These are phyloP conservation scores for Lasiodiplodia hormozganensis DNA, from an alignment of 2,329 filamentous ascomycete genomes.

Conservation along the genomic window DNA sequence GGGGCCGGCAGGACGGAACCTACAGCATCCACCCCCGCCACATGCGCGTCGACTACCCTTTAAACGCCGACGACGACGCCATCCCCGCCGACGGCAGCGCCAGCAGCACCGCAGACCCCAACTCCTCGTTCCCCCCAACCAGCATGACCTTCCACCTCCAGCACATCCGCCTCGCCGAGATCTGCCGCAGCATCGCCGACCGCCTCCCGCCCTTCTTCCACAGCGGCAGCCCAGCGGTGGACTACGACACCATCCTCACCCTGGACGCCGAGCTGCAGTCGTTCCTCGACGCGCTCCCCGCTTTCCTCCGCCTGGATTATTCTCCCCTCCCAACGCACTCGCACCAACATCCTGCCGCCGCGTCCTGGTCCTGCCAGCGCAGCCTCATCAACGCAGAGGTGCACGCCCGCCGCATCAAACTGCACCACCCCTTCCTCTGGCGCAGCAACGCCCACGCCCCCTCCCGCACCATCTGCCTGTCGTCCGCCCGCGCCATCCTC, in stretches of 20 bases:
- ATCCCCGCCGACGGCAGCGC: conserved; percentile 32
- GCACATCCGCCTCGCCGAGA: conserved; percentile 29
- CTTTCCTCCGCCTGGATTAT: conserved; percentile 42
- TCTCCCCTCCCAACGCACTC: too few relatives aligned
- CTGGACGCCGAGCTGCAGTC: conserved; percentile 44
- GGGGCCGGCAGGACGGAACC: conserved; percentile 40
- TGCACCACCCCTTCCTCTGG: too few relatives aligned
- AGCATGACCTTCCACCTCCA: conserved; percentile 50
- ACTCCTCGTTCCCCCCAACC: conserved; percentile 39
- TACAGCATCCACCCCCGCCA: conserved; percentile 48
- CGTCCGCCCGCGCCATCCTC: too few relatives aligned
- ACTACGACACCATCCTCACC: conserved; percentile 42
- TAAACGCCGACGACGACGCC: conserved; percentile 47
- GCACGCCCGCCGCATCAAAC: too few relatives aligned
- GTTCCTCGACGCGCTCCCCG: conserved; percentile 41
- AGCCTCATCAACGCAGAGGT: neutral
- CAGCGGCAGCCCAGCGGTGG: conserved; percentile 32
- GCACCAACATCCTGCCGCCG: too few relatives aligned
- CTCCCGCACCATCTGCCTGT: too few relatives aligned
- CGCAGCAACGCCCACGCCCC: too few relatives aligned
- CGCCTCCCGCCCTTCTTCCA: conserved; percentile 36
- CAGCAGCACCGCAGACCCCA: conserved; percentile 27
- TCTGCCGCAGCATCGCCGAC: conserved; percentile 37
- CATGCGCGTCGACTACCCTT: conserved; percentile 48
- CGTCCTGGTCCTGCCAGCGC: neutral